phyloP scores from a whole-genome alignment of 2,329 filamentous ascomycete species.

The Pyrenochaeta sp. region DNA sequence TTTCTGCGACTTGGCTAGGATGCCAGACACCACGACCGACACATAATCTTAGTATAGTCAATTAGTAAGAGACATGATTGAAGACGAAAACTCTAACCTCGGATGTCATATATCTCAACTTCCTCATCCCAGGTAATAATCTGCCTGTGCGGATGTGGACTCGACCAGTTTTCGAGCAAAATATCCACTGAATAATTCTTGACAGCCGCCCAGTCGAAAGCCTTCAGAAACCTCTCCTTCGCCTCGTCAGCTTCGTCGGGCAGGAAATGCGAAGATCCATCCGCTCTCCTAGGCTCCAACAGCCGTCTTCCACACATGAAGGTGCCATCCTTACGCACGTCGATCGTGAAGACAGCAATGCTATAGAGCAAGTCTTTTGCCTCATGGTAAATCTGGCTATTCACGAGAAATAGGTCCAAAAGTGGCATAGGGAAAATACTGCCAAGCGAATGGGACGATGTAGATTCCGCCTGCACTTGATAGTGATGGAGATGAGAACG shows the following conservation, averaged over 20 bases:
- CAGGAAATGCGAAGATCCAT: conserved; percentile 31
- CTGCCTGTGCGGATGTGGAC: not conserved
- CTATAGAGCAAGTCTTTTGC: conserved; percentile 41
- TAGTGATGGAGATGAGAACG: not conserved
- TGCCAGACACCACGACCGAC: conserved; percentile 39
- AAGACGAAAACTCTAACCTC: conserved; percentile 21
- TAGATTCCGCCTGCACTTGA: not conserved
- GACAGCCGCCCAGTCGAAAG: conserved; percentile 38
- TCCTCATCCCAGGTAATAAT: conserved; percentile 40
- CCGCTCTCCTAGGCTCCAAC: conserved; percentile 37
- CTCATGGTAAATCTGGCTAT: conserved; percentile 37
- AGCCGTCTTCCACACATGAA: conserved; percentile 46
- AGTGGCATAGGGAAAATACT: conserved; percentile 29
- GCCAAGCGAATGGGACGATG: not conserved
- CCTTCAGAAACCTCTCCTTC: conserved; percentile 34
- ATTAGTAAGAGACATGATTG: not conserved
- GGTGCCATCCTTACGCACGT: conserved; percentile 42
- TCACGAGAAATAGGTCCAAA: conserved; percentile 34
- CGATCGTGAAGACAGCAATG: conserved; percentile 39
- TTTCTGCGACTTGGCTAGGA: conserved; percentile 37
- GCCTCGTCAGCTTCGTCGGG: conserved; percentile 24
- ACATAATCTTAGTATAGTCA: conserved; percentile 33
- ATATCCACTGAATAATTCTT: conserved; percentile 48
- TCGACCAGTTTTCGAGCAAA: conserved; percentile 35
- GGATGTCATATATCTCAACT: conserved; percentile 48